A percentile compares a stretch with the other conserved stretches of the same genome.
phyloP scores from a whole-genome alignment of 108 stramenopile species.

The Fistulifera pelliculosa region DNA sequence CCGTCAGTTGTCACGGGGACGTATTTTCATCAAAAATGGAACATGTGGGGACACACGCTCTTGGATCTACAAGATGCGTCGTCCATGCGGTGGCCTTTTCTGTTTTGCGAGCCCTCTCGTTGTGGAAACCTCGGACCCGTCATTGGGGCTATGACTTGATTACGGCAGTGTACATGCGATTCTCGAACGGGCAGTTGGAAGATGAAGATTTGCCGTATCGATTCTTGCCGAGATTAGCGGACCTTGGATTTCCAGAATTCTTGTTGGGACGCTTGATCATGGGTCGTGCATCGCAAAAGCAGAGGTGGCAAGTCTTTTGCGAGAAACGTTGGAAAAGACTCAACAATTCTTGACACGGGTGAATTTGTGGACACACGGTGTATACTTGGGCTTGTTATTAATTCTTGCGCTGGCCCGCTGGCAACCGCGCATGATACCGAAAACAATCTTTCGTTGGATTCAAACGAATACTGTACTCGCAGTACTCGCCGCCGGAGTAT shows the following conservation, averaged over 20 bases:
- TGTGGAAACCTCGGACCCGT: constrained; percentile 29
- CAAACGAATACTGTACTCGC: background rate
- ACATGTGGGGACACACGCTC: constrained; percentile 54
- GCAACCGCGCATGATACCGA: background rate
- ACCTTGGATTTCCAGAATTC: constrained; percentile 21
- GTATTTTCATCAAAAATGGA: constrained; percentile 57
- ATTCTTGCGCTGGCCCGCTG: background rate
- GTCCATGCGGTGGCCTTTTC: constrained; percentile 33
- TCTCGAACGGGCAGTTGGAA: constrained; percentile 40
- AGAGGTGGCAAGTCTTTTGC: constrained; percentile 6
- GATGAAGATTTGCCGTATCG: constrained; percentile 21
- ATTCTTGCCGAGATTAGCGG: constrained; percentile 18
- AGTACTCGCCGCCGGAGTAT: background rate
- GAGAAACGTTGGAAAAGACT: constrained; percentile 5
- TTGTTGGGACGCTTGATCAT: background rate
- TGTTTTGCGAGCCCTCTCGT: constrained; percentile 24
- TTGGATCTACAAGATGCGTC: constrained; percentile 31
- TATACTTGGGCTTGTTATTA: constrained; percentile 2
- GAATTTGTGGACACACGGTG: background rate
- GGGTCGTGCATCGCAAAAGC: background rate
- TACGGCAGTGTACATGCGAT: constrained; percentile 28
- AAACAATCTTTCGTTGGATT: background rate
- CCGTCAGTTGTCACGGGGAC: constrained; percentile 48
- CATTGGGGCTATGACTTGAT: constrained; percentile 50
- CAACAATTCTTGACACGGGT: background rate